phyloP scores from a whole-genome alignment of 345 rosid genomes.

The Gossypium arboreum region DNA sequence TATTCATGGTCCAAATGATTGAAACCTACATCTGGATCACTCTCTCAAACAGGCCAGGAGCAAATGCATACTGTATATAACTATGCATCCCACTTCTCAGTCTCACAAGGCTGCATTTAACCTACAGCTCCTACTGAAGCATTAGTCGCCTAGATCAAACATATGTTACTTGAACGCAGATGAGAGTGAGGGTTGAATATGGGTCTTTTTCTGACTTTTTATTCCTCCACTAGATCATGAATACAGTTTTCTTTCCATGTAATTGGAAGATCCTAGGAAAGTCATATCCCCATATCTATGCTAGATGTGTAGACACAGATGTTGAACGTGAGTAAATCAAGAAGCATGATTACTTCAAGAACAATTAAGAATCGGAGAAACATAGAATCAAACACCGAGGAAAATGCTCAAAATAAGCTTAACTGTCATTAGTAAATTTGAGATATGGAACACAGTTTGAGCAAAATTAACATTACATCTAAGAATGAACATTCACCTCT shows the following conservation, averaged over 20 bases:
- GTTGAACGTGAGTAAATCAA: too few species aligned
- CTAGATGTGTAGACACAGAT: too few species aligned
- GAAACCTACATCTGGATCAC: neutral
- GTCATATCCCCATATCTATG: too few species aligned
- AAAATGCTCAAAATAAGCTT: neutral
- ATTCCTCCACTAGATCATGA: too few species aligned
- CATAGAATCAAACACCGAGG: too few species aligned
- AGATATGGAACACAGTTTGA: neutral
- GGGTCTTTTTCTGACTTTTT: too few species aligned
- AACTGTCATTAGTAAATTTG: neutral
- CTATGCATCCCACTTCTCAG: neutral
- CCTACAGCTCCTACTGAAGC: neutral
- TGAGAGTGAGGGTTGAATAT: too few species aligned
- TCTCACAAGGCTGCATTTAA: neutral
- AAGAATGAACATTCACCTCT: neutral
- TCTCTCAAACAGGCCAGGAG: neutral
- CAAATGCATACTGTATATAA: neutral
- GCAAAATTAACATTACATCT: neutral
- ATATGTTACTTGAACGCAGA: too few species aligned
- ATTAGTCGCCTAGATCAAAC: neutral
- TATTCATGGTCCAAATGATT: neutral
- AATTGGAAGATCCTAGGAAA: too few species aligned
- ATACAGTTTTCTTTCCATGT: too few species aligned
- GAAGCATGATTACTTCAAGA: too few species aligned
- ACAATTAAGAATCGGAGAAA: too few species aligned